Evolutionary conservation across 352 stramenopile species (phyloP).

Genomic region (Pythium dissimile): DNA sequence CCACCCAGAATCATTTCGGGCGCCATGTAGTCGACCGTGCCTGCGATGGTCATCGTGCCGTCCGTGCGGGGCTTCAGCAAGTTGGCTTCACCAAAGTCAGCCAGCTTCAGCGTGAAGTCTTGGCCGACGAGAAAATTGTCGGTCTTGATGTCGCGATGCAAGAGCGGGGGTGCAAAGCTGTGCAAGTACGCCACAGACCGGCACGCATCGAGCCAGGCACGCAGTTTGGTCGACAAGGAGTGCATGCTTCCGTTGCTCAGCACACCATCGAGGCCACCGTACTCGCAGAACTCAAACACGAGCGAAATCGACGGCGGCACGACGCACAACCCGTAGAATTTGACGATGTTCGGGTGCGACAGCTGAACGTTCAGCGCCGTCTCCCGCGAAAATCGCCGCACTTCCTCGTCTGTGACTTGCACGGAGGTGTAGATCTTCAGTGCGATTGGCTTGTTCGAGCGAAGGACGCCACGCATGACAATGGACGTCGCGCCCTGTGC

Average conservation of each 20-base stretch:
- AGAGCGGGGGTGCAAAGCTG: slow-evolving; percentile 72
- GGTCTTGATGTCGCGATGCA: slow-evolving; percentile 86
- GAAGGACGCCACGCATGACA: slow-evolving; percentile 71
- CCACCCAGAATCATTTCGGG: slow-evolving; percentile 82
- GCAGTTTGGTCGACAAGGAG: slow-evolving; percentile 70
- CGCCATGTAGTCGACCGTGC: slow-evolving; percentile 85
- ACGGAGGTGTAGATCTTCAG: slow-evolving; percentile 87
- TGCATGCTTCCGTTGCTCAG: slow-evolving; percentile 50
- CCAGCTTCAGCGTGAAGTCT: slow-evolving; percentile 76
- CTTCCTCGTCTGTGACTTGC: slow-evolving; percentile 80
- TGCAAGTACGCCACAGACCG: slow-evolving; percentile 80
- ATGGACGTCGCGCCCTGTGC: slow-evolving; percentile 78
- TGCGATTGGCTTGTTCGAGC: slow-evolving; percentile 54
- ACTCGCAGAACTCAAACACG: slow-evolving; percentile 87
- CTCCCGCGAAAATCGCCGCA: slow-evolving; percentile 75
- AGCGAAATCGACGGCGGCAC: slow-evolving; percentile 82
- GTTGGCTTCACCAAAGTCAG: slow-evolving; percentile 85
- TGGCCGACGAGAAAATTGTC: slow-evolving; percentile 83
- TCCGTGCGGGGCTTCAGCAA: slow-evolving; percentile 71
- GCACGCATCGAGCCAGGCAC: slow-evolving; percentile 82
- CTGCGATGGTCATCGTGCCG: slow-evolving; percentile 83
- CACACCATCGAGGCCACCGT: slow-evolving; percentile 64
- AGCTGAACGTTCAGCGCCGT: slow-evolving; percentile 78
- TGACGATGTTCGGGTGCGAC: slow-evolving; percentile 81
- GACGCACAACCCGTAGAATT: slow-evolving; percentile 79